Evolutionary conservation across 176 grass and related monocot genomes (phyloP).

Genomic region (Oryza glaberrima): DNA sequence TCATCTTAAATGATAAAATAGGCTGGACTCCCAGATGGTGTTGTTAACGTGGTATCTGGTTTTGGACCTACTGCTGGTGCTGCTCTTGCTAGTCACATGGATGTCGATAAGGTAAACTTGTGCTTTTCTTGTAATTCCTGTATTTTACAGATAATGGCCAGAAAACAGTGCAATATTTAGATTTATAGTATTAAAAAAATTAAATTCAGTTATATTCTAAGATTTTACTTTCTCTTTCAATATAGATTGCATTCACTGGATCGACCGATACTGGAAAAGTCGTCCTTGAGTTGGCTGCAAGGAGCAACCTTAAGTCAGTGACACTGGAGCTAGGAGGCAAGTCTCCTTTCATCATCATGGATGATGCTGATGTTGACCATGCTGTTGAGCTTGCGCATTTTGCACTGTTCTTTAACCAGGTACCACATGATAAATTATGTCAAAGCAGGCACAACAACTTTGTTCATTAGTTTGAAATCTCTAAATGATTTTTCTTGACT

Average conservation of each 20-base stretch:
- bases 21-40: slow-evolving; percentile 93
- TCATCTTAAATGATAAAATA: slow-evolving; percentile 32
- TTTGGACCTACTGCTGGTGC: slow-evolving; percentile 97
- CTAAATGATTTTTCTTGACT: background rate
- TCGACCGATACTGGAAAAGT: slow-evolving; percentile 86
- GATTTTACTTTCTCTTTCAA: background rate
- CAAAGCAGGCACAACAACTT: background rate
- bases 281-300: slow-evolving; percentile 86
- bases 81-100: slow-evolving; percentile 97
- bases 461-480: background rate
- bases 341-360: slow-evolving; percentile 95
- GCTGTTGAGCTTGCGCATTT: slow-evolving; percentile 96
- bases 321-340: slow-evolving; percentile 97
- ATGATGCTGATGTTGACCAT: slow-evolving; percentile 85
- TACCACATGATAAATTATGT: slow-evolving; percentile 21
- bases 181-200: background rate
- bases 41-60: slow-evolving; percentile 81
- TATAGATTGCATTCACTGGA: slow-evolving; percentile 92
- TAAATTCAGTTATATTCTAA: background rate
- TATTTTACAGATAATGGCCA: background rate
- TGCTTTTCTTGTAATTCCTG: background rate
- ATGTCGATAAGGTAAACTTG: slow-evolving; percentile 91
- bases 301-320: slow-evolving; percentile 93
- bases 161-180: background rate
- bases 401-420: slow-evolving; percentile 98